Percentiles rank a stretch among this genome's conserved stretches.
Evolutionary conservation across 805 yeast species (phyloP).

Genomic region (Metschnikowia dekortorum): DNA sequence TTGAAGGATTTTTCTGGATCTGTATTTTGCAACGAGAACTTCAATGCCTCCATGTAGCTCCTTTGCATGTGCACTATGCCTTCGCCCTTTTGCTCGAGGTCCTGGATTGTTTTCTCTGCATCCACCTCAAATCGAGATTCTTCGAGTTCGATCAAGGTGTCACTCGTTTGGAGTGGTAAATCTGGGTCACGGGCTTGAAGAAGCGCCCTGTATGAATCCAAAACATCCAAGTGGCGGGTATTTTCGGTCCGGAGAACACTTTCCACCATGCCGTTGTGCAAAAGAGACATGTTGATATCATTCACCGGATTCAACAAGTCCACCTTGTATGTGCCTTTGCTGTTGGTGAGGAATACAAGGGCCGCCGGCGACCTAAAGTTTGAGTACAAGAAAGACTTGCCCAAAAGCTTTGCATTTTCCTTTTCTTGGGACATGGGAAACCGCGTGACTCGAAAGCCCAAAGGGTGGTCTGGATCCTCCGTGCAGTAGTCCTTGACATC

Average conservation of each 20-base stretch:
- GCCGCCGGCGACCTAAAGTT: constrained; percentile 26
- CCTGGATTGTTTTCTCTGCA: constrained; percentile 18
- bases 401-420: constrained; percentile 24
- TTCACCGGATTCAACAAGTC: constrained; percentile 16
- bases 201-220: constrained; percentile 14
- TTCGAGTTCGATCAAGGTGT: constrained; percentile 14
- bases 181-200: constrained; percentile 9
- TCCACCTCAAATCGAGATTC: constrained; percentile 24
- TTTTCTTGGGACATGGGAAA: constrained; percentile 23
- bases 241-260: constrained; percentile 4
- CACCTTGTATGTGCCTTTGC: constrained; percentile 20
- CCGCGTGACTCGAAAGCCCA: constrained; percentile 21
- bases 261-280: constrained; percentile 22
- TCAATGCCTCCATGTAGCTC: constrained; percentile 18
- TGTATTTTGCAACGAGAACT: constrained; percentile 11
- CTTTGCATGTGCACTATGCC: constrained; percentile 9
- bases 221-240: constrained; percentile 5
- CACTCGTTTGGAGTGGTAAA: background rate
- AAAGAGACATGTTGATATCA: constrained; percentile 17
- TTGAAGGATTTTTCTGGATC: constrained; percentile 14
- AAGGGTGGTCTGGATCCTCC: constrained; percentile 11
- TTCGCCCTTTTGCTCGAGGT: constrained; percentile 14
- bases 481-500: constrained; percentile 20
- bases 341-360: constrained; percentile 26
- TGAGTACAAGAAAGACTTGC: constrained; percentile 26